Base-by-base conservation (phyloP, 2,329 filamentous ascomycete species). In the Penicillium frequentans region DNA sequence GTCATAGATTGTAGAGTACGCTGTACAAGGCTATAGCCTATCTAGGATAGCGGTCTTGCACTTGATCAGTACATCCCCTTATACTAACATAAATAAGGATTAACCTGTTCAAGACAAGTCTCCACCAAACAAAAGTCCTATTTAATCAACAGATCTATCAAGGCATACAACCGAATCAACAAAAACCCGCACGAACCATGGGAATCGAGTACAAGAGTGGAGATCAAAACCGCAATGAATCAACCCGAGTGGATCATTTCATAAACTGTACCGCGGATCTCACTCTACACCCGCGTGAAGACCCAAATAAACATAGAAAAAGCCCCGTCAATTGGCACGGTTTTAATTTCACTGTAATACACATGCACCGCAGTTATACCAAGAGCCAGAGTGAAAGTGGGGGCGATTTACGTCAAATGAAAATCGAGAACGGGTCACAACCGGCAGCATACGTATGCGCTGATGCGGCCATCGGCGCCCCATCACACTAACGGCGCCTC, bases 401-500 rank as follows among this genome's bases (percentile, higher is more conserved):
- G 19, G 39, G 19, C n/a, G 6, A 13, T 42, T 21, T 42, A 21
- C 39, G 19, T 13, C 39, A 42, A 42, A 42, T 42, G 19, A 42
- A 14, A 42, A 23, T 21, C 39, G 39, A 42, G 39, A 21, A 21
- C 39, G 39, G 19, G 19, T 19, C 19, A 9, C 9, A 4, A 23
- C 19, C n/a, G 19, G 6, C 43, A 8, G 48, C 48, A 19, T 53
- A 53, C 50, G 50, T 53, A 53, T 29, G 50, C 50, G 50, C 50
- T 53, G 50, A 53, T 46, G 50, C 42, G 50, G 50, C 50, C 50
- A n/a, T 23, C n/a, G 13, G n/a, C 24, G 50, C 42, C 50, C 42
- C 50, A 45, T 53, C 50, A 53, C 50, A 46, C 50, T 53, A 53
- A 52, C 3, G 42, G 42, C 43, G 43, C 19, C 42, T 45, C 27